Conservation (phyloP, 2,329 filamentous ascomycete species). For the Monosporascus cannonballus region DNA sequence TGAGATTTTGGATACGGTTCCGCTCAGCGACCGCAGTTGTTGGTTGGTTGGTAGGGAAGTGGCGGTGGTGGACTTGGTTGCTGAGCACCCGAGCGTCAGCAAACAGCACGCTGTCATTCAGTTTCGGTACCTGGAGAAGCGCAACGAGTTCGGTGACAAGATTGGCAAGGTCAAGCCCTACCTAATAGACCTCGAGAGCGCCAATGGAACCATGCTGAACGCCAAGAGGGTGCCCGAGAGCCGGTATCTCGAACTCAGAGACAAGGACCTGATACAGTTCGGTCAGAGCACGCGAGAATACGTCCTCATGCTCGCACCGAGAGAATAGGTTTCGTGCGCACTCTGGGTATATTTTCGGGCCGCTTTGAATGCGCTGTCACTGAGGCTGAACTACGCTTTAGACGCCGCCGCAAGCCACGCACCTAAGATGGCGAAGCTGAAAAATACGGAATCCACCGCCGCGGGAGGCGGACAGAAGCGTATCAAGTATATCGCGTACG, state of each 20-base stretch:
- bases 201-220: conserved; percentile 84
- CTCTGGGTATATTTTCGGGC: neutral
- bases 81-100: conserved; percentile 88
- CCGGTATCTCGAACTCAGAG: conserved; percentile 77
- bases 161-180: conserved; percentile 78
- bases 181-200: conserved; percentile 87
- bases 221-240: conserved; percentile 65
- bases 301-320: conserved; percentile 76
- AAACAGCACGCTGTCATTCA: conserved; percentile 96
- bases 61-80: conserved; percentile 72
- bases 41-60: conserved; percentile 85
- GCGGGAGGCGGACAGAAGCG: too few species aligned
- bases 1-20: conserved; percentile 75
- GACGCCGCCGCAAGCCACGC: too few species aligned
- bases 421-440: too few species aligned
- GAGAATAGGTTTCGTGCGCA: conserved; percentile 26
- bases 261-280: conserved; percentile 86
- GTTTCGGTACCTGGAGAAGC: conserved; percentile 78
- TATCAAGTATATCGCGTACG: too few species aligned
- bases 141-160: conserved; percentile 82
- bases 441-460: too few species aligned
- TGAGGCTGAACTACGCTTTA: neutral
- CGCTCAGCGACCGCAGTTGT: conserved; percentile 70
- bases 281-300: conserved; percentile 88
- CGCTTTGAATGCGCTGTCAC: neutral